These are phyloP conservation scores for Candolleomyces eurysporus DNA, from an alignment of 768 basidiomycete genomes.

Conservation along the genomic window DNA sequence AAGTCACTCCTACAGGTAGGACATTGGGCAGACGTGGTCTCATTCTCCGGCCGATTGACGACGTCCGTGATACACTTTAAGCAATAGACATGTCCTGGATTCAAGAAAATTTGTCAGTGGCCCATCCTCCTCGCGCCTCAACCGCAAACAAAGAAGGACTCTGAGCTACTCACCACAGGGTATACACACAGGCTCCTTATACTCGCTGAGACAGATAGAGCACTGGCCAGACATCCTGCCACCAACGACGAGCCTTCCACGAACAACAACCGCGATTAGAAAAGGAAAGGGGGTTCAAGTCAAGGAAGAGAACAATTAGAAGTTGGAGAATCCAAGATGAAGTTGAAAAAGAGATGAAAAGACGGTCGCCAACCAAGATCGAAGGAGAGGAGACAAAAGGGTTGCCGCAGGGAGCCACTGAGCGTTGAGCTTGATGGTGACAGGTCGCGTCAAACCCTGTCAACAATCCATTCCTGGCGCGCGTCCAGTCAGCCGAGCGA, in stretches of 20 bases:
- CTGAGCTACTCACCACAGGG: constrained; percentile 54
- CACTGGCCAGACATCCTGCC: constrained; percentile 30
- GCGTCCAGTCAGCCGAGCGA: no score
- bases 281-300: no score
- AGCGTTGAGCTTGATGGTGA: no score
- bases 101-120: not conserved
- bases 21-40: constrained; percentile 43
- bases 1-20: constrained; percentile 60
- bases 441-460: no score
- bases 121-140: not conserved
- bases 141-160: not conserved
- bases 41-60: constrained; percentile 33
- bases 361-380: no score
- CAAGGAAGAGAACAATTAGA: no score
- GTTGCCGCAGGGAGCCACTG: no score
- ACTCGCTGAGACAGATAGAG: constrained; percentile 53
- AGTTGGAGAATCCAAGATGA: no score
- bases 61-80: constrained; percentile 49
- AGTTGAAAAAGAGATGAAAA: no score
- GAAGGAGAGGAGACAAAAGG: no score
- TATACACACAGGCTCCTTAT: constrained; percentile 54
- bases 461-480: no score
- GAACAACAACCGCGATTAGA: no score
- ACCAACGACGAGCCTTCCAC: not conserved
- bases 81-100: constrained; percentile 63